These are phyloP conservation scores for Backusella westeae DNA, from an alignment of 192 early-diverging fungal genomes.

Conservation along the genomic window DNA sequence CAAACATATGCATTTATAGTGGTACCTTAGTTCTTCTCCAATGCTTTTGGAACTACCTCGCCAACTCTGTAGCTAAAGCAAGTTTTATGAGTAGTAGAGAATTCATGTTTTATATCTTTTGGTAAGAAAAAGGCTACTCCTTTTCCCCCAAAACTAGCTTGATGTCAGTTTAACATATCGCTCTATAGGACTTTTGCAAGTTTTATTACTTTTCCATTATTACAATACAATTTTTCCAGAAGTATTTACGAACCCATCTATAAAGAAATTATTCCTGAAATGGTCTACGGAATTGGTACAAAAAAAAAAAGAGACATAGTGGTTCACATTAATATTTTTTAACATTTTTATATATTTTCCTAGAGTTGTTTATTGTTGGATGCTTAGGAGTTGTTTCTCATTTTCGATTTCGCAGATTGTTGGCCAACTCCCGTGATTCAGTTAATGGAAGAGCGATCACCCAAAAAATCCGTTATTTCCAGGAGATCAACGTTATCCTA, in stretches of 20 bases:
- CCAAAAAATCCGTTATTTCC: conserved; percentile 27
- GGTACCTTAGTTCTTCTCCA: conserved; percentile 40
- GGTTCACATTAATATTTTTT: neutral
- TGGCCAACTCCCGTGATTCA: conserved; percentile 15
- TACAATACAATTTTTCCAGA: conserved; percentile 33
- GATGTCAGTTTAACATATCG: neutral
- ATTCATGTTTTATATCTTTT: conserved; percentile 43
- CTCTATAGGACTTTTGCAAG: conserved; percentile 29
- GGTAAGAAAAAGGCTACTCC: conserved; percentile 17
- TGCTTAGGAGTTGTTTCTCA: conserved; percentile 22
- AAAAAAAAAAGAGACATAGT: neutral
- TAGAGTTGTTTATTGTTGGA: conserved; percentile 18
- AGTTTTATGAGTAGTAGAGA: conserved; percentile 44
- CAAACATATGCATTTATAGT: conserved; percentile 10
- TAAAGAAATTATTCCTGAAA: conserved; percentile 44
- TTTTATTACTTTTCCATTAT: conserved; percentile 34
- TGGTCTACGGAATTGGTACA: conserved; percentile 35
- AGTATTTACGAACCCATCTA: conserved; percentile 17
- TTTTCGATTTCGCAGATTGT: conserved; percentile 20
- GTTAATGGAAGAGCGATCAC: conserved; percentile 16
- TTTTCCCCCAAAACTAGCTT: neutral
- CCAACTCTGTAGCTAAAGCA: conserved; percentile 37
- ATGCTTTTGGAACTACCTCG: conserved; percentile 46
- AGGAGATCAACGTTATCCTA: conserved; percentile 32
- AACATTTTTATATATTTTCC: neutral